Evolutionary conservation across 805 yeast species (phyloP).

Genomic region (Cyberlindnera mrakii): DNA sequence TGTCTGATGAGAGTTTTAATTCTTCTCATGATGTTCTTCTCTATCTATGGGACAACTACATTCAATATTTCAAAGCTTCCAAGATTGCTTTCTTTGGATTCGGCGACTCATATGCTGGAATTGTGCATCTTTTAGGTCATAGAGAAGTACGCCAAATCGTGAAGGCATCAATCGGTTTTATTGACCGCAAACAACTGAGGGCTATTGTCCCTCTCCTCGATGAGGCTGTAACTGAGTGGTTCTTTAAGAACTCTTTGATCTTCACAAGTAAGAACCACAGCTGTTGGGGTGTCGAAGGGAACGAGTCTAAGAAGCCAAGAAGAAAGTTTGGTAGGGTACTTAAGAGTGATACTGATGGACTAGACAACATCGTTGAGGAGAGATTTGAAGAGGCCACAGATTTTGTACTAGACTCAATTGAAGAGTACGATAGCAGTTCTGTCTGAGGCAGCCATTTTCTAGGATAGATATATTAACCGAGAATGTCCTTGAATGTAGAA

Average conservation of each 20-base stretch:
- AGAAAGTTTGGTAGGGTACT: slow-evolving; percentile 88
- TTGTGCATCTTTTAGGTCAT: slow-evolving; percentile 84
- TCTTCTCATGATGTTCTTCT: slow-evolving; percentile 72
- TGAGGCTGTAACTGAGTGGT: slow-evolving; percentile 90
- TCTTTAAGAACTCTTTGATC: slow-evolving; percentile 74
- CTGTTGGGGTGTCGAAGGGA: slow-evolving; percentile 63
- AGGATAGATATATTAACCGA: too few species aligned
- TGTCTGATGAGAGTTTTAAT: slow-evolving; percentile 41
- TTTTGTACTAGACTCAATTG: slow-evolving; percentile 73
- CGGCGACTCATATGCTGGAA: slow-evolving; percentile 85
- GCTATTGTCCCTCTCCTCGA: slow-evolving; percentile 84
- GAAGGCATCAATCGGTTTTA: slow-evolving; percentile 63
- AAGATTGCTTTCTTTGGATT: slow-evolving; percentile 78
- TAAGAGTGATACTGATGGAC: slow-evolving; percentile 62
- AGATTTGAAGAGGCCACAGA: slow-evolving; percentile 82
- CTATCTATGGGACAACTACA: slow-evolving; percentile 86
- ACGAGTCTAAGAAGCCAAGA: slow-evolving; percentile 65
- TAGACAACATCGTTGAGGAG: slow-evolving; percentile 73
- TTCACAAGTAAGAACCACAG: slow-evolving; percentile 71
- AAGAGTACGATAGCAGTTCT: slow-evolving; percentile 48
- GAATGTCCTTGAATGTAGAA: too few species aligned
- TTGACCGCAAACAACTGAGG: slow-evolving; percentile 63
- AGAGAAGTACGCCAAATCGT: slow-evolving; percentile 61
- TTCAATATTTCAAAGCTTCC: slow-evolving; percentile 65
- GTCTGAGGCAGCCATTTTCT: not conserved